These are phyloP conservation scores for Boletus sp. DNA, from an alignment of 1,284 basidiomycete genomes.

Conservation along the genomic window DNA sequence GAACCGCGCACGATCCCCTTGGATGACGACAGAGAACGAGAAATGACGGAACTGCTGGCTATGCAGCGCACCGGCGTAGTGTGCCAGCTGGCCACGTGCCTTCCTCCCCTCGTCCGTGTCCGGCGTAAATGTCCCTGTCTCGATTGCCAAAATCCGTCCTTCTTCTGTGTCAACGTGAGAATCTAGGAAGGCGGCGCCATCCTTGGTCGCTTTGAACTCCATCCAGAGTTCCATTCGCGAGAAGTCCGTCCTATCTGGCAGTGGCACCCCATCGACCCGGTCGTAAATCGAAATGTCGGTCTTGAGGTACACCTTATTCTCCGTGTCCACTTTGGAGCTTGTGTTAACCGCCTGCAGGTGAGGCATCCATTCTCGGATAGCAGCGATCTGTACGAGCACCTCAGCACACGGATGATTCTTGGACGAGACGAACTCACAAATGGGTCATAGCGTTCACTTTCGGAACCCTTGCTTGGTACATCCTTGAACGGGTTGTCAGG, in stretches of 20 bases:
- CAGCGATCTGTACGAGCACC: background rate
- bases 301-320: background rate
- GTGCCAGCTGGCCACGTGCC: background rate
- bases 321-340: background rate
- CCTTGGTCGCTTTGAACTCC: background rate
- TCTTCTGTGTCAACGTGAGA: background rate
- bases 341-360: background rate
- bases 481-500: background rate
- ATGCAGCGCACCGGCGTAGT: slow-evolving; percentile 18
- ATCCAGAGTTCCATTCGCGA: slow-evolving; percentile 3
- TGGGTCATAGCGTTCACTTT: background rate
- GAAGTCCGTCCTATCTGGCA: background rate
- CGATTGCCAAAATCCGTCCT: background rate
- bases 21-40: slow-evolving; percentile 21
- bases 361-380: background rate
- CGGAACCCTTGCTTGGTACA: background rate
- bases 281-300: background rate
- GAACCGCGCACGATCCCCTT: slow-evolving; percentile 20
- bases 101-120: background rate
- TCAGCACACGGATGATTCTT: background rate
- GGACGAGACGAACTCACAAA: slow-evolving; percentile 3
- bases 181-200: background rate
- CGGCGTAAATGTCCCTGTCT: background rate
- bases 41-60: slow-evolving; percentile 21
- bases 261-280: background rate